Percentiles rank a stretch among this genome's conserved stretches.
Evolutionary conservation across 768 basidiomycete species (phyloP).

Genomic region (Phlebiopsis flavidoalba): DNA sequence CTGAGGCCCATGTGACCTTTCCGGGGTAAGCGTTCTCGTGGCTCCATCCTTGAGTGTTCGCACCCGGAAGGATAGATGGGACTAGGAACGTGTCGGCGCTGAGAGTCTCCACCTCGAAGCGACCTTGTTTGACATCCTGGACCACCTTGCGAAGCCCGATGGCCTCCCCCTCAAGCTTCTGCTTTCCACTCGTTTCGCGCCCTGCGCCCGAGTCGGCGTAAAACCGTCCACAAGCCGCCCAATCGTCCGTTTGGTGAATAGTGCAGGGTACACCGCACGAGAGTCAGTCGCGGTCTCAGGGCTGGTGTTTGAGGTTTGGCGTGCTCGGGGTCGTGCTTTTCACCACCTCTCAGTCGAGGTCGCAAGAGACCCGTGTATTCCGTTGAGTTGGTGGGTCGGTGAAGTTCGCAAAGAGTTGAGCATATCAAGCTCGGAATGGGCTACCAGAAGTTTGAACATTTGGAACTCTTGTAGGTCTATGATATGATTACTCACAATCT

Average conservation of each 20-base stretch:
- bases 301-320: conserved; percentile 17
- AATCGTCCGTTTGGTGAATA: conserved; percentile 84
- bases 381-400: conserved; percentile 75
- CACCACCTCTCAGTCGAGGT: conserved; percentile 26
- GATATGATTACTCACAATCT: conserved; percentile 48
- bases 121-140: conserved; percentile 87
- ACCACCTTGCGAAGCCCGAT: conserved; percentile 79
- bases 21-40: conserved; percentile 71
- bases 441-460: conserved; percentile 32
- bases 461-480: neutral
- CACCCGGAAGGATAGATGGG: conserved; percentile 52
- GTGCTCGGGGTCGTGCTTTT: conserved; percentile 13
- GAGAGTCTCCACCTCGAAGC: conserved; percentile 89
- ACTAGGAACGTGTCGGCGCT: conserved; percentile 86
- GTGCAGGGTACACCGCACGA: conserved; percentile 79
- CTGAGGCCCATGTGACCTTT: conserved; percentile 87
- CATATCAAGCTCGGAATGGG: conserved; percentile 91
- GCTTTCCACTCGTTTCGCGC: conserved; percentile 83
- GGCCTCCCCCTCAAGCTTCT: conserved; percentile 85
- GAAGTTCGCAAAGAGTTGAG: conserved; percentile 81
- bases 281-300: conserved; percentile 53
- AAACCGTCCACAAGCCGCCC: conserved; percentile 80
- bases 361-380: conserved; percentile 62
- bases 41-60: conserved; percentile 47
- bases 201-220: conserved; percentile 80